Conservation (phyloP, 257 asterid species). For the Solanum sparsipilum region DNA sequence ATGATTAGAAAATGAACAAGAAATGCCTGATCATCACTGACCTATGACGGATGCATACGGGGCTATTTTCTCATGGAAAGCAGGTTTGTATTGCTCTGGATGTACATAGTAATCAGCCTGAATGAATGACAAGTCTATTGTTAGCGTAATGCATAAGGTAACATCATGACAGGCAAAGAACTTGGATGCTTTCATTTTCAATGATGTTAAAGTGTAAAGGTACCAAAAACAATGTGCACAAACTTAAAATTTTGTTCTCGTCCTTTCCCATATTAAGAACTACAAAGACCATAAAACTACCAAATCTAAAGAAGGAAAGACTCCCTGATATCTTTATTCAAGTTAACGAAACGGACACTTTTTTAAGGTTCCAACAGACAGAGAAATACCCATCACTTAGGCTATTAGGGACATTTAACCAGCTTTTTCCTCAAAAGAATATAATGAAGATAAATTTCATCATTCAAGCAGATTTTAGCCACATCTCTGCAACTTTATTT, state of each 20-base stretch:
- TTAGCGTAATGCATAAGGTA: neutral
- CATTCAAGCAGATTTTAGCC: neutral
- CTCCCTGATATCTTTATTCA: neutral
- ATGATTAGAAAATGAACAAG: neutral
- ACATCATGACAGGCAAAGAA: neutral
- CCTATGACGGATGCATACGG: slow-evolving; percentile 87
- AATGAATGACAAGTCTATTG: neutral
- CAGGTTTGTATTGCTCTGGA: slow-evolving; percentile 72
- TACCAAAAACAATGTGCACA: neutral
- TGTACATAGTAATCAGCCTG: slow-evolving; percentile 93
- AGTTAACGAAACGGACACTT: neutral
- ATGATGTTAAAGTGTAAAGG: neutral
- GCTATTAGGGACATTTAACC: neutral
- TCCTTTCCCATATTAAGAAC: neutral
- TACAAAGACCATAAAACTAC: neutral
- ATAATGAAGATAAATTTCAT: neutral
- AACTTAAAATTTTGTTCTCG: neutral
- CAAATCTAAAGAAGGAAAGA: neutral
- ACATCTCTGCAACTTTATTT: neutral
- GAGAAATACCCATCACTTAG: neutral
- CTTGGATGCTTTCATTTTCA: neutral
- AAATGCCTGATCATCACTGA: slow-evolving; percentile 19
- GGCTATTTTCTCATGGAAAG: slow-evolving; percentile 76
- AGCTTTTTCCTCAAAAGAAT: neutral
- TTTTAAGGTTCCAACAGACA: neutral